Percentiles rank a stretch among this genome's conserved stretches.
phyloP scores from a whole-genome alignment of 2,329 filamentous ascomycete genomes.

The Exophiala bonariae region DNA sequence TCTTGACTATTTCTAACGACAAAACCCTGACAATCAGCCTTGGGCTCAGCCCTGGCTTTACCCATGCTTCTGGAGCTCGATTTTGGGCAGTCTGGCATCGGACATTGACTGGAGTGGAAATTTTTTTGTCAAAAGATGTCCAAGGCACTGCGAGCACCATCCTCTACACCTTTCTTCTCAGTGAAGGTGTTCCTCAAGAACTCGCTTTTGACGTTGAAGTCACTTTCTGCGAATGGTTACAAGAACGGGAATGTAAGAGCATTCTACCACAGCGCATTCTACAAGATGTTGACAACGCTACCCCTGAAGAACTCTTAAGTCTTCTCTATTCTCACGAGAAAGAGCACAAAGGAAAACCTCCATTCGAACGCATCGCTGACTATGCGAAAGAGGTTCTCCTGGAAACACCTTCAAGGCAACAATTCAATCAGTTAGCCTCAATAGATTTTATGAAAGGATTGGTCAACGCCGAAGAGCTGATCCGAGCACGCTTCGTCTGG shows the following conservation, averaged over 20 bases:
- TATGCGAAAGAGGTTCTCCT: slow-evolving; percentile 38
- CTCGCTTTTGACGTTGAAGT: slow-evolving; percentile 42
- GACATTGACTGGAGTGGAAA: slow-evolving; percentile 35
- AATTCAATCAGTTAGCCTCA: slow-evolving; percentile 42
- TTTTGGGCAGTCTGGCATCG: slow-evolving; percentile 44
- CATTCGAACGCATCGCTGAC: slow-evolving; percentile 33
- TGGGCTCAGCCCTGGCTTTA: slow-evolving; percentile 43
- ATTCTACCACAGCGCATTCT: slow-evolving; percentile 40
- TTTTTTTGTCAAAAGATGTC: slow-evolving; percentile 46
- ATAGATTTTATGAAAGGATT: slow-evolving; percentile 43
- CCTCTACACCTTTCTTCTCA: slow-evolving; percentile 48
- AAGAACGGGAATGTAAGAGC: slow-evolving; percentile 31
- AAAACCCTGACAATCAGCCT: slow-evolving; percentile 35
- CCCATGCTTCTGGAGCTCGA: slow-evolving; percentile 36
- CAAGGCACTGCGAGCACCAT: slow-evolving; percentile 44
- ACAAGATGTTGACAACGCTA: slow-evolving; percentile 43
- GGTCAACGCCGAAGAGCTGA: slow-evolving; percentile 35
- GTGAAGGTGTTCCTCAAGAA: slow-evolving; percentile 39
- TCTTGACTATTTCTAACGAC: slow-evolving; percentile 31
- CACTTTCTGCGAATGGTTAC: slow-evolving; percentile 37
- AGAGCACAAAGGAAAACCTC: slow-evolving; percentile 30
- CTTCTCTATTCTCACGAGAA: slow-evolving; percentile 40
- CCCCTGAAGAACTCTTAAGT: slow-evolving; percentile 42
- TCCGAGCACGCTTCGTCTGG: slow-evolving; percentile 44
- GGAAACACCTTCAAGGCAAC: slow-evolving; percentile 39